Evolutionary conservation across 768 basidiomycete species (phyloP).

Genomic region (Leccinum broughii): DNA sequence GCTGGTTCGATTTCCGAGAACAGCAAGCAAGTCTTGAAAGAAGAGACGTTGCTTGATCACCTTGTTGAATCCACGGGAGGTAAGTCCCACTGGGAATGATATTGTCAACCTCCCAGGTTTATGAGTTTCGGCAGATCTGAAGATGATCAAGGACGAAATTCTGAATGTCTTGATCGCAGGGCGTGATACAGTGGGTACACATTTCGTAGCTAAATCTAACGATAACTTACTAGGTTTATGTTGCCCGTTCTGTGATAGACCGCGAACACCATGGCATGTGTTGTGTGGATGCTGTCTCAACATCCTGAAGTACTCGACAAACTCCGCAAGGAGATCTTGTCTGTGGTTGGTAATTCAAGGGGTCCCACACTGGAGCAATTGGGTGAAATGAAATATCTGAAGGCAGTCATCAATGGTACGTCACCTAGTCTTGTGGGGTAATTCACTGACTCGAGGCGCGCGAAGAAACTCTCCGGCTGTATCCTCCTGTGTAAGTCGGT

Average conservation of each 20-base stretch:
- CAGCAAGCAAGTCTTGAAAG: background rate
- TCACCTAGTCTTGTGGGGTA: background rate
- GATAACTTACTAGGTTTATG: background rate
- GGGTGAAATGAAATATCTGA: constrained; percentile 41
- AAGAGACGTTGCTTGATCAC: background rate
- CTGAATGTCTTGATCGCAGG: background rate
- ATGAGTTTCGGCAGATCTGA: background rate
- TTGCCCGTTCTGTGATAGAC: constrained; percentile 22
- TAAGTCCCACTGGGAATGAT: background rate
- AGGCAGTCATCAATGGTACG: constrained; percentile 39
- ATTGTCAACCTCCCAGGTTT: background rate
- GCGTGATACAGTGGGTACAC: background rate
- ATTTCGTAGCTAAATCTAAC: background rate
- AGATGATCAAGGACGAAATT: background rate
- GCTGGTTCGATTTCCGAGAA: constrained; percentile 20
- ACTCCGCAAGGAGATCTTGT: constrained; percentile 34
- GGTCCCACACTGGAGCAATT: constrained; percentile 34
- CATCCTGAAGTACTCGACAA: constrained; percentile 32
- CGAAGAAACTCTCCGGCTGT: constrained; percentile 33
- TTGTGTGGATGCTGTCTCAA: constrained; percentile 29
- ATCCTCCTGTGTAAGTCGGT: constrained; percentile 33
- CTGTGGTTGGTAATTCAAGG: constrained; percentile 27
- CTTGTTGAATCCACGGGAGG: background rate
- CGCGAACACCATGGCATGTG: constrained; percentile 31
- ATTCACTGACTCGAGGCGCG: constrained; percentile 1